Base-by-base conservation (phyloP, 441 rosid genomes). In the Manihot esculenta region DNA sequence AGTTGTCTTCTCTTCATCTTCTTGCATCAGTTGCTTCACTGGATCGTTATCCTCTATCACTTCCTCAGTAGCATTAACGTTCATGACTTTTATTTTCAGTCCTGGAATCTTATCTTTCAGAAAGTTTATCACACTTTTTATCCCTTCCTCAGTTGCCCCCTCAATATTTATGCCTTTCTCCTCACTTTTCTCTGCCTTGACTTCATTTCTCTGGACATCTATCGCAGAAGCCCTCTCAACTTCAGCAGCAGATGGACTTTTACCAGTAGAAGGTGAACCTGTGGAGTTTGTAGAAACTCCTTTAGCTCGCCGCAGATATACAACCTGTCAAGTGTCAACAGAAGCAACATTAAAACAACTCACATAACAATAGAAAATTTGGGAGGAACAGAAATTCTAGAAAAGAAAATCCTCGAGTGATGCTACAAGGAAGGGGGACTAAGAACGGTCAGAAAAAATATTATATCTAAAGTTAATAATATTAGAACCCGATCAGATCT, bases 101-200 rank as follows among this genome's bases (percentile, higher is more conserved):
- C 95, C 99, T 17, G 99, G 97, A 78, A 94, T 92, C 83, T 87
- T 92, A 65, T 94, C 97, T 84, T 90, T 94, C 44, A 94, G 91
- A 84, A 87, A 94, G 47, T 92, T 89, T 64, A 94, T 85, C 66
- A 94, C 97, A 68, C 90, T 89, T 87, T 87, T 84, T 68, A 94
- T 92, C 76, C 96, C 96, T 79, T 90, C 97, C 82, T 90, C 97
- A 53, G 93, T 92, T 49, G 88, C 89, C 78, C 85, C 97, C 74
- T 88, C 96, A 54, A 81, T 72, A 80, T 85, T 82, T 76, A 89
- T 73, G 80, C 85, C 87, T 74, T 83, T 90, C 72, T 85, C 94
- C 66, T 89, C 94, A 72, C 74, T 87, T 64, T 59, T 78, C 80
- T 88, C 94, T 20, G 70, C 62, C 76, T 89, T 88, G 65, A 76